Conservation (phyloP, 768 basidiomycete species). For the Heimioporus sp. region DNA sequence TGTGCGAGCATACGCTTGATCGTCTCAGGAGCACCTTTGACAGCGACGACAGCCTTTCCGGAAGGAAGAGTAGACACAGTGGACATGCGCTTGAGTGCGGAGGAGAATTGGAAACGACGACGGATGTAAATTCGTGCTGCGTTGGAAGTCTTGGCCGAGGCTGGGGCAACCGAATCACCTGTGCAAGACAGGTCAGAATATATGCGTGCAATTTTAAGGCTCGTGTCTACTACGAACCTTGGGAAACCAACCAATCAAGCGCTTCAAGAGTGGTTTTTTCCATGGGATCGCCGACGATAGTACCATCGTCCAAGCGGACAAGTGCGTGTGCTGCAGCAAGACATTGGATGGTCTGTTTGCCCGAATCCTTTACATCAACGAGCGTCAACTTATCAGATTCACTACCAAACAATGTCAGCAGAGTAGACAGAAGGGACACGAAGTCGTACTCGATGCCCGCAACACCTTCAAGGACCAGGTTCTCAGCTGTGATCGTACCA, state of each 20-base stretch:
- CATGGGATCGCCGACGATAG: constrained; percentile 97
- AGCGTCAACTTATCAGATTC: constrained; percentile 59
- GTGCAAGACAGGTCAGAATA: not conserved
- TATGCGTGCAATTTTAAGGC: not conserved
- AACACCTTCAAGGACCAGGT: constrained; percentile 91
- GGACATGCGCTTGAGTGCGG: constrained; percentile 96
- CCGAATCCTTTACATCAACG: constrained; percentile 73
- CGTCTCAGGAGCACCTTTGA: constrained; percentile 98
- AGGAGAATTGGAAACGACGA: constrained; percentile 96
- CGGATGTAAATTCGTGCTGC: constrained; percentile 68
- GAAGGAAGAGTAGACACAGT: constrained; percentile 73
- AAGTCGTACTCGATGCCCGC: constrained; percentile 82
- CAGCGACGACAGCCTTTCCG: constrained; percentile 62
- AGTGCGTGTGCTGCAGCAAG: constrained; percentile 95
- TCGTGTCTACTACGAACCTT: constrained; percentile 42
- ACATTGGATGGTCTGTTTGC: constrained; percentile 77
- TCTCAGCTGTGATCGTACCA: constrained; percentile 96
- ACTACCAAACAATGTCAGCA: constrained; percentile 36
- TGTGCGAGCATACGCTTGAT: constrained; percentile 80
- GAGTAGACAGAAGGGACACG: not conserved
- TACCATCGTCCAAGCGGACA: constrained; percentile 91
- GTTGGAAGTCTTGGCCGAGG: constrained; percentile 48
- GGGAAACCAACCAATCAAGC: constrained; percentile 80
- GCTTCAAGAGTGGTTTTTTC: constrained; percentile 94
- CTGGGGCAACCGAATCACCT: constrained; percentile 71